Conservation (phyloP, 1,284 basidiomycete genomes). For the Rhodotorula sp. region DNA sequence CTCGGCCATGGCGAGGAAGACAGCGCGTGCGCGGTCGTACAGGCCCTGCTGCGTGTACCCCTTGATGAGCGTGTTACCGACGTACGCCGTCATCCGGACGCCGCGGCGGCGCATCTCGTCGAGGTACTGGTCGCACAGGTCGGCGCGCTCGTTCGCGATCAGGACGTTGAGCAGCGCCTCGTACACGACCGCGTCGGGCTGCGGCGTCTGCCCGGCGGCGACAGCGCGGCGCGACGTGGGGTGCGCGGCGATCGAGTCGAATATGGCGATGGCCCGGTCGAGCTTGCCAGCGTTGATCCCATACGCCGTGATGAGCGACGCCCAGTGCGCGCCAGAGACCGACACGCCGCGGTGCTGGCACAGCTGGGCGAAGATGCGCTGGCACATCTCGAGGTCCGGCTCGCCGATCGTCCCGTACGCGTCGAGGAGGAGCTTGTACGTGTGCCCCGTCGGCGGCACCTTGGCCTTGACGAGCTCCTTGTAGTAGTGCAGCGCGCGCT, state of each 20-base stretch:
- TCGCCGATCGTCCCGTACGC: conserved; percentile 78
- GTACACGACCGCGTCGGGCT: conserved; percentile 83
- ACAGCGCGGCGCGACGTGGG: conserved; percentile 46
- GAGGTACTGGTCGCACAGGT: conserved; percentile 73
- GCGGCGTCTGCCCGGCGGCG: not conserved
- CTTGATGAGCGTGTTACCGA: conserved; percentile 89
- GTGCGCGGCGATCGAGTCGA: conserved; percentile 70
- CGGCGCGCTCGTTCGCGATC: conserved; percentile 73
- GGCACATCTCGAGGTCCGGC: conserved; percentile 75
- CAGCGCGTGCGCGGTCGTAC: conserved; percentile 66
- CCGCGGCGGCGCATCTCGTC: conserved; percentile 64
- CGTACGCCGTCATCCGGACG: conserved; percentile 91
- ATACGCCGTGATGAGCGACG: conserved; percentile 85
- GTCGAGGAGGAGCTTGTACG: conserved; percentile 94
- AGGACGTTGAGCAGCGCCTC: conserved; percentile 89
- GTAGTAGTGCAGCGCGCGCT: conserved; percentile 75
- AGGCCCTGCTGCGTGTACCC: conserved; percentile 75
- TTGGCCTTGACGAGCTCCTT: conserved; percentile 65
- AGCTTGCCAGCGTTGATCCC: conserved; percentile 80
- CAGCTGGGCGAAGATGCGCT: conserved; percentile 68
- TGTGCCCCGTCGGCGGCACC: conserved; percentile 79
- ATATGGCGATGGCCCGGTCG: conserved; percentile 72
- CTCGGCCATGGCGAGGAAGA: conserved; percentile 89
- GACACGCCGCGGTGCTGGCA: conserved; percentile 58
- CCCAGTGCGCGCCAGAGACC: conserved; percentile 86